Conservation (phyloP, 139 green algal genomes). For the Chlamydomonas schloesseri region DNA sequence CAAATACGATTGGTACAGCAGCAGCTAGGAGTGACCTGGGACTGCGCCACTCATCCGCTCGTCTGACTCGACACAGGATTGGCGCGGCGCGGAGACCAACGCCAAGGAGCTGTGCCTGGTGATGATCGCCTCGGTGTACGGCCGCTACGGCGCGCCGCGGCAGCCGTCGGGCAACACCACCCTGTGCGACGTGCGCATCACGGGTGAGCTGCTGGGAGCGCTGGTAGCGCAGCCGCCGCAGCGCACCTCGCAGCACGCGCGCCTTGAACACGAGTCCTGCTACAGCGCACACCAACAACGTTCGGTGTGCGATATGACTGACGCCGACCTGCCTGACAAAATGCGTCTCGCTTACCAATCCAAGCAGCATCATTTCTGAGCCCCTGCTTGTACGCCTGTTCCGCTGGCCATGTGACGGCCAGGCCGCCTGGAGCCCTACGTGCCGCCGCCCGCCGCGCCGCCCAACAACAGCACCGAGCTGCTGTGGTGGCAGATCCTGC, state of each 20-base stretch:
- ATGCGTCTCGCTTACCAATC: no score
- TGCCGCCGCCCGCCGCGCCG: not conserved
- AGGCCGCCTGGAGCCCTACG: not conserved
- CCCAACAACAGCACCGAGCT: not conserved
- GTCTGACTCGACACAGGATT: no score
- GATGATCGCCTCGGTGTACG: not conserved
- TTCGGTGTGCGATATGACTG: no score
- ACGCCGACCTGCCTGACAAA: no score
- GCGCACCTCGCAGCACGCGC: no score
- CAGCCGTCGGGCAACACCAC: not conserved
- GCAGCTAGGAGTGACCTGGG: no score
- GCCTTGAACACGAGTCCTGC: no score
- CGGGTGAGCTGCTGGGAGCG: not conserved
- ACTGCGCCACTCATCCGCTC: no score
- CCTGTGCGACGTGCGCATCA: not conserved
- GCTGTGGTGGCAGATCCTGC: constrained; percentile 13
- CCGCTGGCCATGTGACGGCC: not conserved
- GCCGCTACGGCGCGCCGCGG: no score
- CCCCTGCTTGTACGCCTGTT: not conserved
- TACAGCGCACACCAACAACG: no score
- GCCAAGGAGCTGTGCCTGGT: constrained; percentile 4
- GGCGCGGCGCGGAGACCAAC: not conserved
- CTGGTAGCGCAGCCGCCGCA: no score
- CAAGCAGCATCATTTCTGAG: not conserved
- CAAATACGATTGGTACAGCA: no score